Evolutionary conservation across 2,329 filamentous ascomycete species (phyloP).

Genomic region (Septoria petroselini): DNA sequence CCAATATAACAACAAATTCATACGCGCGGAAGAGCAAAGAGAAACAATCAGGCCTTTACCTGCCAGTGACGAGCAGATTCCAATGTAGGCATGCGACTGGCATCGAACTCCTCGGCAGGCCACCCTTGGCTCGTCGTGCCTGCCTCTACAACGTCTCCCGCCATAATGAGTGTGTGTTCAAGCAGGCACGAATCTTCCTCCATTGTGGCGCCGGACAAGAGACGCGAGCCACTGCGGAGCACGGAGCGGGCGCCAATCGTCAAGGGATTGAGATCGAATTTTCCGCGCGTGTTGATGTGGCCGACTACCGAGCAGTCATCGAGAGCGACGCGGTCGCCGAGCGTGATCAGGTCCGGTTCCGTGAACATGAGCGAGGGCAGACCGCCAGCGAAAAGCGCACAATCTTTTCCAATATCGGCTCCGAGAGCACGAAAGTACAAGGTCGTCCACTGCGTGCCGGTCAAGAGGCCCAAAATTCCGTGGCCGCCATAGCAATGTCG

Average conservation of each 20-base stretch:
- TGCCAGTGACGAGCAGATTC: constrained; percentile 23
- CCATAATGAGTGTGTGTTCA: constrained; percentile 58
- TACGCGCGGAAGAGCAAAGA: not conserved
- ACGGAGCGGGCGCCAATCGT: constrained; percentile 53
- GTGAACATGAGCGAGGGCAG: constrained; percentile 55
- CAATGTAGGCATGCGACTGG: constrained; percentile 32
- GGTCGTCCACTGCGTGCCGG: constrained; percentile 53
- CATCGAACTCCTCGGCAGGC: constrained; percentile 48
- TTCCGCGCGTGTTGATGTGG: constrained; percentile 57
- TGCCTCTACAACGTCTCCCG: constrained; percentile 54
- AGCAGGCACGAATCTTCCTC: constrained; percentile 53
- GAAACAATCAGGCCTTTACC: constrained; percentile 2
- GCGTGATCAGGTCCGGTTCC: constrained; percentile 55
- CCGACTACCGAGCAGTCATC: constrained; percentile 57
- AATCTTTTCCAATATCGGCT: constrained; percentile 54
- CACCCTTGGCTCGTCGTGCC: constrained; percentile 55
- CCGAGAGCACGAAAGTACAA: constrained; percentile 56
- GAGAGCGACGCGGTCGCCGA: constrained; percentile 54
- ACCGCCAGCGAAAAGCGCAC: constrained; percentile 55
- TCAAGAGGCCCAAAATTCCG: constrained; percentile 54
- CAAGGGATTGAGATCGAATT: constrained; percentile 55
- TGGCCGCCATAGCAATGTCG: constrained; percentile 51
- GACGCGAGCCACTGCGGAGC: constrained; percentile 50
- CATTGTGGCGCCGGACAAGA: constrained; percentile 56
- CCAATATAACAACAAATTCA: no score